These are phyloP conservation scores for Brasenia schreberi DNA, from an alignment of 164 flowering plant genomes.

Conservation along the genomic window DNA sequence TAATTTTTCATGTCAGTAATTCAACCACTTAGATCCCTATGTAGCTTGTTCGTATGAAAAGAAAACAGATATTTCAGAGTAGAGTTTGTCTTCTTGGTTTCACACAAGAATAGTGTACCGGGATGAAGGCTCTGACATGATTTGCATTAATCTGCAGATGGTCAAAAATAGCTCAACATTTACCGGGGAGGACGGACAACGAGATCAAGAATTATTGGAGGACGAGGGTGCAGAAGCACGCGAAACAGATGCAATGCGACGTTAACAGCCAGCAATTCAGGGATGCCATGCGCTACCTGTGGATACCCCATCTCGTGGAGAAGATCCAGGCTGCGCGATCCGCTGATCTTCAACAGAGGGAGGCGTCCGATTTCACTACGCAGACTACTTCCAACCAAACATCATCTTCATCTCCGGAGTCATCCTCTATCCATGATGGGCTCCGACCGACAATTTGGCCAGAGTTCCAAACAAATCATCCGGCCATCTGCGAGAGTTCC, in stretches of 20 bases:
- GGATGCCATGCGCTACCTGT: conserved; percentile 74
- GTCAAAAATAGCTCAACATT: conserved; percentile 84
- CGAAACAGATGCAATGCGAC: conserved; percentile 85
- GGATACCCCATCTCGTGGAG: conserved; percentile 83
- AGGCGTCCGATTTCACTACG: conserved; percentile 11
- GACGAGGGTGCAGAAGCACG: conserved; percentile 88
- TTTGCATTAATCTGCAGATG: conserved; percentile 31
- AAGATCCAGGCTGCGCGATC: conserved; percentile 42
- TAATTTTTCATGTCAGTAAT: too few relatives aligned
- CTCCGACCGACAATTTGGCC: conserved; percentile 1
- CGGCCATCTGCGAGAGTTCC: not conserved
- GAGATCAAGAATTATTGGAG: conserved; percentile 96
- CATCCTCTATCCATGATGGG: not conserved
- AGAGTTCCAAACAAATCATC: not conserved
- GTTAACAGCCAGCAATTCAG: conserved; percentile 84
- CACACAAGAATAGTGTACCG: too few relatives aligned
- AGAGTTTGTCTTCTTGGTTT: too few relatives aligned
- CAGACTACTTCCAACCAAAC: not conserved
- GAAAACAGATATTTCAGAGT: too few relatives aligned
- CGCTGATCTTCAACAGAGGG: conserved; percentile 8
- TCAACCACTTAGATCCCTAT: too few relatives aligned
- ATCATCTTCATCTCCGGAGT: not conserved
- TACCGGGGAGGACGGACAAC: conserved; percentile 90
- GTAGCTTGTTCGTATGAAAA: too few relatives aligned
- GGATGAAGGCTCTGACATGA: too few relatives aligned